A percentile compares a stretch with the other conserved stretches of the same genome.
phyloP scores from a whole-genome alignment of 257 asterid species.

The Fraxinus anomala region DNA sequence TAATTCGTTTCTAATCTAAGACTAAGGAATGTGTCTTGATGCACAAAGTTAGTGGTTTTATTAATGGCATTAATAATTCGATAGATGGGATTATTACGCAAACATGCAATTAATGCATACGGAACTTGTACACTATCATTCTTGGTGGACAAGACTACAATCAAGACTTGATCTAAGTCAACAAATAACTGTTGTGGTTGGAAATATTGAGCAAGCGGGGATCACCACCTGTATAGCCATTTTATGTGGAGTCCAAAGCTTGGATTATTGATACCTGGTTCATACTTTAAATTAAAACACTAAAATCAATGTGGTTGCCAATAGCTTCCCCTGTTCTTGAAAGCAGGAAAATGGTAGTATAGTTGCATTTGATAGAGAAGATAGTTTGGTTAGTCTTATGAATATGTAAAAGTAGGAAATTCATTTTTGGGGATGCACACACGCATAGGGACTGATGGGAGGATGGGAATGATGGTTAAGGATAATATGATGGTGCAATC shows the following conservation, averaged over 20 bases:
- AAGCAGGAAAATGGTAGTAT: no score
- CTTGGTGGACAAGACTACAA: not conserved
- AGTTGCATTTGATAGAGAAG: no score
- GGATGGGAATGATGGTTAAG: no score
- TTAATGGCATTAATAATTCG: not conserved
- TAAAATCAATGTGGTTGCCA: no score
- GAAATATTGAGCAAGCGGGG: not conserved
- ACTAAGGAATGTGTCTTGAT: constrained; percentile 4
- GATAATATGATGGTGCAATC: not conserved
- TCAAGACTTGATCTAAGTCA: not conserved
- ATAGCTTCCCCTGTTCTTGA: no score
- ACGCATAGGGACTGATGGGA: no score
- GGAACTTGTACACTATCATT: not conserved
- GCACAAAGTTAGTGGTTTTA: not conserved
- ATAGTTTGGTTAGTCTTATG: no score
- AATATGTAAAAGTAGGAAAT: no score
- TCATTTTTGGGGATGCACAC: no score
- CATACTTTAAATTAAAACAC: not conserved
- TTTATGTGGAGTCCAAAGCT: not conserved
- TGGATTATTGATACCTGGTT: not conserved
- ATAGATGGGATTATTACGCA: not conserved
- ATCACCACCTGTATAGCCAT: not conserved
- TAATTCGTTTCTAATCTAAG: not conserved
- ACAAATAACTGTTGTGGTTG: not conserved
- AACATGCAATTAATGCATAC: not conserved